A percentile compares a stretch with the other conserved stretches of the same genome.
Evolutionary conservation across 768 basidiomycete species (phyloP).

Genomic region (Tricholoma saponaceum): DNA sequence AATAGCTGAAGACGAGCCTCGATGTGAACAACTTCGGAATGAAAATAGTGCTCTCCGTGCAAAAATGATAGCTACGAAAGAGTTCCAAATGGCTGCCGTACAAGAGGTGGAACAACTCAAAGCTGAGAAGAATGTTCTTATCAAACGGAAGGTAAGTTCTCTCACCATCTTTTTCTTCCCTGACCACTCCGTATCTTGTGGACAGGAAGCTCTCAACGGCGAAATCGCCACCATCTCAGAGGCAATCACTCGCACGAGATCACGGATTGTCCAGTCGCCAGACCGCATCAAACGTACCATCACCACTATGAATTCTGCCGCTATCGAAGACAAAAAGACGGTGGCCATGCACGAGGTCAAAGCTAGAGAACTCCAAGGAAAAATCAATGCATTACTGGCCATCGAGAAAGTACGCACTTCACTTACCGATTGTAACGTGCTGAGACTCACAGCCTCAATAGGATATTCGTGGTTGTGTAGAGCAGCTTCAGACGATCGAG

Average conservation of each 20-base stretch:
- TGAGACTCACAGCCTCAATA: conserved; percentile 22
- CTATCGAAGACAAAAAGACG: conserved; percentile 66
- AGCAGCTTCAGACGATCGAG: conserved; percentile 73
- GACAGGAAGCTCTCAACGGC: conserved; percentile 55
- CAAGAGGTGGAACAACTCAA: conserved; percentile 71
- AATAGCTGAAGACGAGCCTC: conserved; percentile 66
- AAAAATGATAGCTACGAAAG: conserved; percentile 67
- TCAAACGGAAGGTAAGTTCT: conserved; percentile 56
- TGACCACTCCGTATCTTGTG: not conserved
- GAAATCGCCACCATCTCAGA: conserved; percentile 60
- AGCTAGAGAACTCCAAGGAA: conserved; percentile 70
- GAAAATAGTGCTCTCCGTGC: conserved; percentile 62
- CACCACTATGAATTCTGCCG: conserved; percentile 62
- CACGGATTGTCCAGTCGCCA: conserved; percentile 87
- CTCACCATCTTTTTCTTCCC: not conserved
- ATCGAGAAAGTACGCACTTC: conserved; percentile 63
- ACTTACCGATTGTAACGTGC: not conserved
- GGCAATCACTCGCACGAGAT: conserved; percentile 56
- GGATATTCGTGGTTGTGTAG: conserved; percentile 70
- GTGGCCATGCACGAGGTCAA: conserved; percentile 67
- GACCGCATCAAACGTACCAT: conserved; percentile 86
- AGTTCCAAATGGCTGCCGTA: conserved; percentile 52
- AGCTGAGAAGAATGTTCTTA: conserved; percentile 58
- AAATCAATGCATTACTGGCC: conserved; percentile 62
- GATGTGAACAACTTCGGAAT: conserved; percentile 51